phyloP scores from a whole-genome alignment of 495 filamentous ascomycete genomes.

The Cercophora sp. region DNA sequence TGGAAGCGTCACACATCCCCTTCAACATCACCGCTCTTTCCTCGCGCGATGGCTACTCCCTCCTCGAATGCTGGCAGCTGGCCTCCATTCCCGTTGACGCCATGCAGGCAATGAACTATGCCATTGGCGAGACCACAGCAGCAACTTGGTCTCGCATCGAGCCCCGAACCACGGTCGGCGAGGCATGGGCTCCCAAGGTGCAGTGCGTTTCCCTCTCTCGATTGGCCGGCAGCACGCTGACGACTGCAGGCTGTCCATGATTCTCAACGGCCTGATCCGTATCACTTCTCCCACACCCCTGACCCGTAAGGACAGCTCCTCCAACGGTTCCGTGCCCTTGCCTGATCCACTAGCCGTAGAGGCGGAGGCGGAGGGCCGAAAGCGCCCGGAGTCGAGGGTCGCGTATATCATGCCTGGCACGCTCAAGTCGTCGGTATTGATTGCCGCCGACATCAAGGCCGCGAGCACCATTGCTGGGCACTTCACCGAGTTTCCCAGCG shows the following conservation, averaged over 20 bases:
- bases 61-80: conserved; percentile 28
- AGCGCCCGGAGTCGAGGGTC: conserved; percentile 16
- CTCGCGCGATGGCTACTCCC: conserved; percentile 25
- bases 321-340: neutral
- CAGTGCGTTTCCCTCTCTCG: conserved; percentile 14
- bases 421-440: conserved; percentile 19
- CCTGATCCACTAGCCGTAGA: neutral
- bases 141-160: conserved; percentile 27
- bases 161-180: conserved; percentile 21
- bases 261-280: conserved; percentile 27
- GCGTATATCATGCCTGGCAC: conserved; percentile 28
- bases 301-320: conserved; percentile 3
- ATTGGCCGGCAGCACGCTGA: neutral
- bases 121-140: conserved; percentile 19
- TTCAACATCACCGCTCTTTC: conserved; percentile 29
- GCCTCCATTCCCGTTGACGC: conserved; percentile 20
- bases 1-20: neutral
- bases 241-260: conserved; percentile 17
- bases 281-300: conserved; percentile 25
- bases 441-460: conserved; percentile 26
- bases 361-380: neutral
- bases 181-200: conserved; percentile 28
- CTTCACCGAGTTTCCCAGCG: conserved; percentile 28
- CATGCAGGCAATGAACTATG: conserved; percentile 27
- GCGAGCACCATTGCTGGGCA: conserved; percentile 24